Conservation (phyloP, 2,329 filamentous ascomycete genomes). For the Penicillium sp. region DNA sequence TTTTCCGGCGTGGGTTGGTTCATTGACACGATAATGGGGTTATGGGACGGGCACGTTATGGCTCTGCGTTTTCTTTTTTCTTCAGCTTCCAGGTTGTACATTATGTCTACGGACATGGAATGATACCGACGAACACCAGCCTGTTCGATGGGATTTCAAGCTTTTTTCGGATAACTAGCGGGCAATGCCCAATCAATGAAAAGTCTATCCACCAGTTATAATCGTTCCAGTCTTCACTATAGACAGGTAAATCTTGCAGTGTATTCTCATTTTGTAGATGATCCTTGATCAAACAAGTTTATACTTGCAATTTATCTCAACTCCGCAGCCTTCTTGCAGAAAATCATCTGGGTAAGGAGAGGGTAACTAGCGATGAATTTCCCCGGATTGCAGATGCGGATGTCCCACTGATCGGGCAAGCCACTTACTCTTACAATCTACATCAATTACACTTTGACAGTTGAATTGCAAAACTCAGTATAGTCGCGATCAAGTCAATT, state of each 20-base stretch:
- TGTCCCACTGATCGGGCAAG: no score
- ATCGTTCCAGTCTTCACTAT: slow-evolving; percentile 8
- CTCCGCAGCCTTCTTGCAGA: no score
- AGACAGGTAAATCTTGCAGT: no score
- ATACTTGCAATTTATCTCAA: no score
- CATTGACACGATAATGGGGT: slow-evolving; percentile 74
- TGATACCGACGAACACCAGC: slow-evolving; percentile 44
- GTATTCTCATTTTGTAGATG: neutral
- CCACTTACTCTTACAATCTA: no score
- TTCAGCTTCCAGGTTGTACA: slow-evolving; percentile 61
- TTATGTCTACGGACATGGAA: slow-evolving; percentile 62
- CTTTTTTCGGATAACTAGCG: slow-evolving; percentile 27
- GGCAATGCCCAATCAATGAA: slow-evolving; percentile 31
- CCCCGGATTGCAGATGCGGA: no score
- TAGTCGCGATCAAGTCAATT: slow-evolving; percentile 4
- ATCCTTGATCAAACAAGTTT: no score
- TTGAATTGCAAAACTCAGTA: no score
- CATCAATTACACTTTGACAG: no score
- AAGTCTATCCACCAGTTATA: slow-evolving; percentile 14
- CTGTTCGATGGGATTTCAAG: slow-evolving; percentile 36
- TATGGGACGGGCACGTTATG: slow-evolving; percentile 64
- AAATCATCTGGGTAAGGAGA: no score
- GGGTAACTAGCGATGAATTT: no score
- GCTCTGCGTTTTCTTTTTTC: slow-evolving; percentile 59
- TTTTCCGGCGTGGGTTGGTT: slow-evolving; percentile 76